Evolutionary conservation across 2,329 filamentous ascomycete genomes (phyloP).

Genomic region (Cytospora piceae): DNA sequence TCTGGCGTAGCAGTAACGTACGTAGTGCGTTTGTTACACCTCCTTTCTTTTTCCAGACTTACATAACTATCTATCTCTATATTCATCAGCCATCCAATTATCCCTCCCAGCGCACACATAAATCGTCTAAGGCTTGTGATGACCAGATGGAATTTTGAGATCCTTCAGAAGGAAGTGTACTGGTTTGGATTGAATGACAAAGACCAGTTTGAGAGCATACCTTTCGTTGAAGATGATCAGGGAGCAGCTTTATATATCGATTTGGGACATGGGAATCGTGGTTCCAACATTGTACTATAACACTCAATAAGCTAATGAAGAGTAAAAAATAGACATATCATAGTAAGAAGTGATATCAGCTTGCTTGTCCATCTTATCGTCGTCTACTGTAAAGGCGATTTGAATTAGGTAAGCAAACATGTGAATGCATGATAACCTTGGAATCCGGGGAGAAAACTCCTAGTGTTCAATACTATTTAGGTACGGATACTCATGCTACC

Average conservation of each 20-base stretch:
- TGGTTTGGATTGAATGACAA: background rate
- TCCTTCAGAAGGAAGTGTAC: too few relatives aligned
- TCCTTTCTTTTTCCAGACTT: background rate
- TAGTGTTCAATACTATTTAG: too few relatives aligned
- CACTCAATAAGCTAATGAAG: background rate
- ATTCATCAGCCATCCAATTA: background rate
- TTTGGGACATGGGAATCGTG: too few relatives aligned
- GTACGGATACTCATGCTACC: background rate
- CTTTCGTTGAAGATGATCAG: too few relatives aligned
- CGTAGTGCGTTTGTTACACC: too few relatives aligned
- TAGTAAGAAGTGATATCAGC: background rate
- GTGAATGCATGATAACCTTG: too few relatives aligned
- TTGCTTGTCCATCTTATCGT: background rate
- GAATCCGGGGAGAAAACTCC: too few relatives aligned
- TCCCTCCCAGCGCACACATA: background rate
- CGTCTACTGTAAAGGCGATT: background rate
- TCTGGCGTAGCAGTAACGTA: too few relatives aligned
- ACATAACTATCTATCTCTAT: background rate
- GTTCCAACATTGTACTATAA: background rate
- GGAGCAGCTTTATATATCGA: too few relatives aligned
- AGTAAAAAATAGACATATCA: background rate
- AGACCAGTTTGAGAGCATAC: too few relatives aligned
- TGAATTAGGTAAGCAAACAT: background rate
- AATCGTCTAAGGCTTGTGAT: too few relatives aligned
- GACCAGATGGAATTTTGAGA: too few relatives aligned